phyloP scores from a whole-genome alignment of 768 basidiomycete species.

The Boletus reticulatus region DNA sequence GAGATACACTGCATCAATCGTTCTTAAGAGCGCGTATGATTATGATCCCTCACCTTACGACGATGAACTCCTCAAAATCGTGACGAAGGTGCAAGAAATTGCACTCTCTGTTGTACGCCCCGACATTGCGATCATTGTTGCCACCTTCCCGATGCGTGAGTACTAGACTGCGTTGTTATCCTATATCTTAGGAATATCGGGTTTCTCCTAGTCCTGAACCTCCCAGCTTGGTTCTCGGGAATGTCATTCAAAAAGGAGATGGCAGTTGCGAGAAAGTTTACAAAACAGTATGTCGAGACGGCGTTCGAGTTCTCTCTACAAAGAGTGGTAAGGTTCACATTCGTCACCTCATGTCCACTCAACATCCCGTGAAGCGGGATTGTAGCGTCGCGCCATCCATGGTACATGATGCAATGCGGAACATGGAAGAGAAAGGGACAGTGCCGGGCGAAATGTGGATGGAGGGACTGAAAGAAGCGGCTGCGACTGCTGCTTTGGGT shows the following conservation, averaged over 20 bases:
- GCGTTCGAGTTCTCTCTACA: constrained; percentile 8
- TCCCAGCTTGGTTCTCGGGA: constrained; percentile 14
- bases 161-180: background rate
- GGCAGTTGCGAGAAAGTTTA: background rate
- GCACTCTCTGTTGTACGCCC: background rate
- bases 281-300: background rate
- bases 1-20: constrained; percentile 7
- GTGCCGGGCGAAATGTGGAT: background rate
- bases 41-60: constrained; percentile 6
- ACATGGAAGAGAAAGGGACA: background rate
- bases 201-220: constrained; percentile 3
- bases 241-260: constrained; percentile 3
- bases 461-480: background rate
- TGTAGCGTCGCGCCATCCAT: background rate
- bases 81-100: background rate
- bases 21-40: constrained; percentile 8
- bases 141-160: constrained; percentile 6
- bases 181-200: background rate
- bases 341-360: background rate
- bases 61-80: constrained; percentile 2
- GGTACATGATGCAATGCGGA: background rate
- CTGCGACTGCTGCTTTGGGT: constrained; percentile 1
- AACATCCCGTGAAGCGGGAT: background rate
- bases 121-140: constrained; percentile 2
- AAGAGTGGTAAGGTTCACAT: background rate